A percentile compares a stretch with the other conserved stretches of the same genome.
These are phyloP conservation scores for Calendula officinalis DNA, from an alignment of 129 eudicot species.

Conservation along the genomic window DNA sequence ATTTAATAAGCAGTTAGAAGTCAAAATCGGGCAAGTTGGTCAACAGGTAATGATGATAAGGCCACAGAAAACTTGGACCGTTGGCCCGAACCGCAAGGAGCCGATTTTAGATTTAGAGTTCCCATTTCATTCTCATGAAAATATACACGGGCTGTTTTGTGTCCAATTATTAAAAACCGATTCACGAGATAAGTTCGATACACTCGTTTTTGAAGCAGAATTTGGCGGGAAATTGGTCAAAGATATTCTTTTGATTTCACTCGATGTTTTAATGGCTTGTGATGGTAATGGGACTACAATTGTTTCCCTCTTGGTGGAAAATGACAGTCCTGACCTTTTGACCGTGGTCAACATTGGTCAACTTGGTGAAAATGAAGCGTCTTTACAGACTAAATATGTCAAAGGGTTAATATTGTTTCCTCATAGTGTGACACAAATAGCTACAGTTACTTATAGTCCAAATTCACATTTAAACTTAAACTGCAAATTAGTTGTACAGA, in stretches of 20 bases:
- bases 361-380: slow-evolving; percentile 36
- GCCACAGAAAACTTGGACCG: slow-evolving; percentile 60
- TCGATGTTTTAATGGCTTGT: slow-evolving; percentile 47
- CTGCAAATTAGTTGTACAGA: slow-evolving; percentile 54
- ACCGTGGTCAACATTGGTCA: slow-evolving; percentile 48
- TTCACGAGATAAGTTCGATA: slow-evolving; percentile 37
- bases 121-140: slow-evolving; percentile 40
- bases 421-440: slow-evolving; percentile 61
- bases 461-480: slow-evolving; percentile 25
- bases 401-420: slow-evolving; percentile 87
- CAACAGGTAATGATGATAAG: slow-evolving; percentile 47
- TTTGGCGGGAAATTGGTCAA: slow-evolving; percentile 18
- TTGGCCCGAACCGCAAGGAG: slow-evolving; percentile 52
- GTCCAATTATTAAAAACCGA: slow-evolving; percentile 45
- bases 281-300: slow-evolving; percentile 41
- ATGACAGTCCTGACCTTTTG: slow-evolving; percentile 46
- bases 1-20: slow-evolving; percentile 46
- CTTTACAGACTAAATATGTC: slow-evolving; percentile 47
- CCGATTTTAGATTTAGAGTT: slow-evolving; percentile 58
- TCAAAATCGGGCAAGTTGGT: slow-evolving; percentile 38
- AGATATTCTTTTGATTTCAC: slow-evolving; percentile 40
- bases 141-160: slow-evolving; percentile 51
- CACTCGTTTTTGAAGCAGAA: slow-evolving; percentile 58
- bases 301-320: slow-evolving; percentile 54
- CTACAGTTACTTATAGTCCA: slow-evolving; percentile 43